These are phyloP conservation scores for Lactarius sp. DNA, from an alignment of 768 basidiomycete species.

Conservation along the genomic window DNA sequence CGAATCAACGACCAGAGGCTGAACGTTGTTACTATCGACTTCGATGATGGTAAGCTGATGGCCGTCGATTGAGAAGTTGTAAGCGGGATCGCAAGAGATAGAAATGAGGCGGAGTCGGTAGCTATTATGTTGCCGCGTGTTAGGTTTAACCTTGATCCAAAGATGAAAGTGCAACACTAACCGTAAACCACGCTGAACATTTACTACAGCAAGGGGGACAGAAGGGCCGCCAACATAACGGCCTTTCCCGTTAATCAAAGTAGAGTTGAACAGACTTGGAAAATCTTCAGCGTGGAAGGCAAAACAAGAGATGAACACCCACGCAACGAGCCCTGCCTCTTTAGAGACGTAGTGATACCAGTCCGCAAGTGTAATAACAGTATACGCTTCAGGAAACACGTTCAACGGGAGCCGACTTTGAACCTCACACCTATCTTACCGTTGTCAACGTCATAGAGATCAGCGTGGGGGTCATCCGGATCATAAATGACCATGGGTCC, in stretches of 20 bases:
- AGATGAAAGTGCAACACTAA: slow-evolving; percentile 2
- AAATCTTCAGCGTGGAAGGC: neutral
- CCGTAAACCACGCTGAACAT: slow-evolving; percentile 34
- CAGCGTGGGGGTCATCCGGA: slow-evolving; percentile 27
- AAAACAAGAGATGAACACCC: slow-evolving; percentile 1
- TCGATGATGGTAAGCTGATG: slow-evolving; percentile 32
- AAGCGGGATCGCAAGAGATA: slow-evolving; percentile 42
- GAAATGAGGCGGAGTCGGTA: slow-evolving; percentile 54
- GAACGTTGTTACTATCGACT: slow-evolving; percentile 27
- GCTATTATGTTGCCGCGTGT: slow-evolving; percentile 27
- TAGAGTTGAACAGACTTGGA: slow-evolving; percentile 33
- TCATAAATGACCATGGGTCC: slow-evolving; percentile 32
- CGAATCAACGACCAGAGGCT: slow-evolving; percentile 28
- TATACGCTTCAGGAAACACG: slow-evolving; percentile 15
- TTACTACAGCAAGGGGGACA: slow-evolving; percentile 40
- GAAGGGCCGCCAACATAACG: slow-evolving; percentile 40
- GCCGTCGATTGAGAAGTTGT: slow-evolving; percentile 29
- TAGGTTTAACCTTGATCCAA: neutral
- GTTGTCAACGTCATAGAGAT: slow-evolving; percentile 30
- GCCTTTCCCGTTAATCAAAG: slow-evolving; percentile 50
- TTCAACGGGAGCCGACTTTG: neutral
- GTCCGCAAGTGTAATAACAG: slow-evolving; percentile 29
- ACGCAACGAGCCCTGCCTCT: neutral
- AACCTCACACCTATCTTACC: slow-evolving; percentile 19
- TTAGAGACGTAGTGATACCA: slow-evolving; percentile 26